These are phyloP conservation scores for Pythium vanterpoolii DNA, from an alignment of 352 stramenopile genomes.

Conservation along the genomic window DNA sequence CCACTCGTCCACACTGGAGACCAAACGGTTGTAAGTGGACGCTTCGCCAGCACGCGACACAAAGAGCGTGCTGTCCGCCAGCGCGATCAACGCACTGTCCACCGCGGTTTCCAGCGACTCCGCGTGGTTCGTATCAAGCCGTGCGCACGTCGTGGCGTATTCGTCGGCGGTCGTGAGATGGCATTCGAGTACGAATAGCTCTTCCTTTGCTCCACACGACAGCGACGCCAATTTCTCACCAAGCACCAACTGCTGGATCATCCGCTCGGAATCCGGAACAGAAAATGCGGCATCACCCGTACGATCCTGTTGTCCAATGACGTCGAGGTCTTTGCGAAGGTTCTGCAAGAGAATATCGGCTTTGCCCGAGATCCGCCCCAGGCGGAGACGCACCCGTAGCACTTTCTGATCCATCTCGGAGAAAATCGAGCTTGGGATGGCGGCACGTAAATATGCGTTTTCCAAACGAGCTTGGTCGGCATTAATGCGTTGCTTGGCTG, in stretches of 20 bases:
- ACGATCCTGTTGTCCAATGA: conserved; percentile 32
- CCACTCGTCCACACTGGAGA: conserved; percentile 59
- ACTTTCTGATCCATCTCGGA: conserved; percentile 72
- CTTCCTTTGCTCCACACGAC: conserved; percentile 60
- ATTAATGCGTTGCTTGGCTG: conserved; percentile 66
- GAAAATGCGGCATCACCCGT: conserved; percentile 33
- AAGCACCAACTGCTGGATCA: conserved; percentile 53
- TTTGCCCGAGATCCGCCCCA: conserved; percentile 67
- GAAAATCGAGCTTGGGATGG: conserved; percentile 71
- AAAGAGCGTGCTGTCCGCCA: conserved; percentile 57
- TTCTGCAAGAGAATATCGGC: conserved; percentile 66
- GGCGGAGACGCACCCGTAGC: conserved; percentile 58
- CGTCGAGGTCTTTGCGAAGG: conserved; percentile 61
- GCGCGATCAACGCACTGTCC: conserved; percentile 51
- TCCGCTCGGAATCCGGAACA: conserved; percentile 31
- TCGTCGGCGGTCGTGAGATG: conserved; percentile 69
- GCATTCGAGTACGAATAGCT: conserved; percentile 73
- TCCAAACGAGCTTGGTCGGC: conserved; percentile 63
- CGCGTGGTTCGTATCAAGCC: conserved; percentile 43
- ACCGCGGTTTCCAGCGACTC: conserved; percentile 47
- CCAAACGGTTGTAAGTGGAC: conserved; percentile 51
- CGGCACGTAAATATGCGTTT: conserved; percentile 58
- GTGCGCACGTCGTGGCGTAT: conserved; percentile 28
- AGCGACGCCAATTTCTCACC: conserved; percentile 58
- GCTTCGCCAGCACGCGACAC: conserved; percentile 31